Evolutionary conservation across 495 filamentous ascomycete species (phyloP).

Genomic region (Lasiosphaeris hirsuta): DNA sequence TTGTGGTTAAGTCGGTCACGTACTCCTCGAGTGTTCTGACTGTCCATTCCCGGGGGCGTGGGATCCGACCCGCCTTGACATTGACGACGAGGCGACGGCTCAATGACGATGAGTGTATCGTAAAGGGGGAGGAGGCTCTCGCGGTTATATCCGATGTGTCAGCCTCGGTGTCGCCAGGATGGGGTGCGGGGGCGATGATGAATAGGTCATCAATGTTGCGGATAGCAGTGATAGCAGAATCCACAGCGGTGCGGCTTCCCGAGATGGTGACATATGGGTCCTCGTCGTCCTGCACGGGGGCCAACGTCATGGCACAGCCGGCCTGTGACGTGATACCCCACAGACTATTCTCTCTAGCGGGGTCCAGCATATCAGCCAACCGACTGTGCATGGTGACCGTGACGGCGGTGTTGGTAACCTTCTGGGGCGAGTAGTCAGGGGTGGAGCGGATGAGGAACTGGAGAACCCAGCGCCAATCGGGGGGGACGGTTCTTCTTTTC

Average conservation of each 20-base stretch:
- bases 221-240: too few relatives aligned
- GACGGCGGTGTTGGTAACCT: background rate
- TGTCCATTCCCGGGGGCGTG: background rate
- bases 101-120: too few relatives aligned
- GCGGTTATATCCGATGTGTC: too few relatives aligned
- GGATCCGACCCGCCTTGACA: background rate
- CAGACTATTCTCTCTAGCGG: constrained; percentile 8
- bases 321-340: constrained; percentile 22
- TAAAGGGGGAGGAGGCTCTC: too few relatives aligned
- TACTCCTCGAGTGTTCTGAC: background rate
- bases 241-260: background rate
- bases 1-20: background rate
- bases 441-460: constrained; percentile 18
- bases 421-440: constrained; percentile 4
- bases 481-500: background rate
- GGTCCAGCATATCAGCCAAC: constrained; percentile 1
- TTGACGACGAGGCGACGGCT: background rate
- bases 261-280: constrained; percentile 13
- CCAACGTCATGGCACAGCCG: constrained; percentile 12
- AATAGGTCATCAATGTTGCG: too few relatives aligned
- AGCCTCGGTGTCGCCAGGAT: too few relatives aligned
- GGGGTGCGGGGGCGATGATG: too few relatives aligned
- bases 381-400: constrained; percentile 17
- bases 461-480: constrained; percentile 30
- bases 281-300: background rate